A percentile compares a stretch with the other conserved stretches of the same genome.
Evolutionary conservation across 2,329 filamentous ascomycete genomes (phyloP).

Genomic region (Cryphonectria japonica): DNA sequence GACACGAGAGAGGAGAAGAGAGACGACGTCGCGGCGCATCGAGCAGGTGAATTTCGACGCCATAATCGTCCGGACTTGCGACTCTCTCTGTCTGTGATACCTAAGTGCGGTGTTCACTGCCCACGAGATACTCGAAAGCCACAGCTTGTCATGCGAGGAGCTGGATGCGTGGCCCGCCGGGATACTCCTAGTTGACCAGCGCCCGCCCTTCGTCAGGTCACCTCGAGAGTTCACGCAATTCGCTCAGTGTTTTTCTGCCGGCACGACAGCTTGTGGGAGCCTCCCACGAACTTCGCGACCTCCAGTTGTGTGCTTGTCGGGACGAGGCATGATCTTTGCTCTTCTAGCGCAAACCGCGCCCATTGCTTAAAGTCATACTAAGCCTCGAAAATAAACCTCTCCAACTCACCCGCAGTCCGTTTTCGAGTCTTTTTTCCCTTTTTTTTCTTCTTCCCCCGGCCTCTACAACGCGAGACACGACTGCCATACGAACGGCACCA

Average conservation of each 20-base stretch:
- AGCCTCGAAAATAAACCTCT: conserved; percentile 24
- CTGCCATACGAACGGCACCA: conserved; percentile 26
- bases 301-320: conserved; percentile 30
- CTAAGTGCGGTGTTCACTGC: conserved; percentile 47
- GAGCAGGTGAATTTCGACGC: conserved; percentile 23
- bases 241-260: conserved; percentile 33
- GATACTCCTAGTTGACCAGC: conserved; percentile 35
- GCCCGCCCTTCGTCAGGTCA: conserved; percentile 32
- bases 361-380: conserved; percentile 27
- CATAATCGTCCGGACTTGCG: conserved; percentile 28
- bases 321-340: conserved; percentile 28
- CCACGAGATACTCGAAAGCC: conserved; percentile 32
- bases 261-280: conserved; percentile 29
- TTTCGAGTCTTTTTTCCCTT: conserved; percentile 17
- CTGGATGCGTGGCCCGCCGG: conserved; percentile 33
- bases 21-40: conserved; percentile 29
- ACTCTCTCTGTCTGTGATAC: conserved; percentile 40
- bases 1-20: conserved; percentile 16
- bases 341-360: conserved; percentile 27
- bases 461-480: conserved; percentile 28
- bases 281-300: conserved; percentile 33
- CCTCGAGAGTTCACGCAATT: conserved; percentile 32
- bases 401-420: conserved; percentile 14
- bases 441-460: neutral
- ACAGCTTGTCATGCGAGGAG: conserved; percentile 30